Base-by-base conservation (phyloP, 2,329 filamentous ascomycete genomes). In the Hypocreales sp. region DNA sequence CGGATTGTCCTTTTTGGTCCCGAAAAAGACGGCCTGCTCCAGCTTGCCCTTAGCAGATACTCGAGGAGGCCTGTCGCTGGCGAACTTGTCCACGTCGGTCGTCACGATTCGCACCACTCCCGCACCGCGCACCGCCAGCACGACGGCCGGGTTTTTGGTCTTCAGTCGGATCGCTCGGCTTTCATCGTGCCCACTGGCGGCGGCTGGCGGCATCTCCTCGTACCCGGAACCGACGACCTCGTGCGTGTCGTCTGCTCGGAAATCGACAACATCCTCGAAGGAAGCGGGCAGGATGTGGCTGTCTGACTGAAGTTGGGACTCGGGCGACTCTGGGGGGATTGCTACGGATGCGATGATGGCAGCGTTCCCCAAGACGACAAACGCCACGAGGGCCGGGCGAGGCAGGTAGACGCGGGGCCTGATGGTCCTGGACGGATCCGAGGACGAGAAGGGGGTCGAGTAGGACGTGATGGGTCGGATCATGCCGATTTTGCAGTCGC, bases 1-100 rank as follows among this genome's bases (percentile, higher is more conserved):
- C n/a, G 87, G 79, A 41, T 84, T 95, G 42, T 81, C 73, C 35
- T 76, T 67, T 45, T 80, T 73, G 25, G 72, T 72, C 2, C 86
- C 86, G 46, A 83, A 95, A 53, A 94, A 95, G 1, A 95, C 79
- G 3, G 86, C 86, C 54, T 98, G 86, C 45, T 94, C 83, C 22
- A 98, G 65, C 52, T 90, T 93, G 53, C 74, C 81, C 53, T 83
- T 90, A 6, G 82, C 79, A 1, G 80, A 86, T 11, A 92, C 69
- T 37, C 61, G 54, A 2, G 70, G 72, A 5, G 69, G 61, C 28
- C 56, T 53, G 28, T 67, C 64, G 34, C 65, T 67, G 9, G 61
- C 61, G 40, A 77, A 73, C 32, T 64, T 67, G 35, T 71, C 64
- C 24, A 70, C 55, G 27, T 76, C 67, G 7, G 63, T 61, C 13